Percentiles rank a stretch among this genome's conserved stretches.
Evolutionary conservation across 2,329 filamentous ascomycete species (phyloP).

Genomic region (Exophiala sp.): DNA sequence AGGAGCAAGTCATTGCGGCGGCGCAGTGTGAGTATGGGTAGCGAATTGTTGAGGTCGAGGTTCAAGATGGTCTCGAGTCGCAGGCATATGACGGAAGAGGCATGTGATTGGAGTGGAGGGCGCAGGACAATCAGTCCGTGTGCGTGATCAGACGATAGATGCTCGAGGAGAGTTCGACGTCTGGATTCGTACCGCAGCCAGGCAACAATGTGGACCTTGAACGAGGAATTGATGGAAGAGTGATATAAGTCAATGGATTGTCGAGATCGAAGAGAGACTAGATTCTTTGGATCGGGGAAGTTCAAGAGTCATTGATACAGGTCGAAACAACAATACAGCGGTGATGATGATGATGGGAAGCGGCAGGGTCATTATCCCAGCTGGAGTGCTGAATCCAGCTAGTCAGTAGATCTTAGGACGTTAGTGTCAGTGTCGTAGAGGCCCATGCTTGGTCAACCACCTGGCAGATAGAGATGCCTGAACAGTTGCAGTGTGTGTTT

Average conservation of each 20-base stretch:
- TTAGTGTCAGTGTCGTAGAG: no score
- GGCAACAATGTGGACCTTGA: background rate
- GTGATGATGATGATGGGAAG: background rate
- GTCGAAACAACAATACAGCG: background rate
- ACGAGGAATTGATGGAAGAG: slow-evolving; percentile 6
- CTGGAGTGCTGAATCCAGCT: no score
- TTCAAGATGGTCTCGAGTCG: slow-evolving; percentile 18
- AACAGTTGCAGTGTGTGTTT: no score
- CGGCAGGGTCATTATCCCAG: background rate
- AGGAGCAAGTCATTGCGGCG: slow-evolving; percentile 22
- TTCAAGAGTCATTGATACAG: background rate
- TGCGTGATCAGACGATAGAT: slow-evolving; percentile 1
- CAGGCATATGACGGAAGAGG: slow-evolving; percentile 27
- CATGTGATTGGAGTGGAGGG: slow-evolving; percentile 21
- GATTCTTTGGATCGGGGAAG: no score
- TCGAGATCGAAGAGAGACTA: background rate
- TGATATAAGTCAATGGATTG: background rate
- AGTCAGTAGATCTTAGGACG: background rate
- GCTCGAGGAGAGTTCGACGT: background rate
- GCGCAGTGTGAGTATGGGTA: slow-evolving; percentile 10
- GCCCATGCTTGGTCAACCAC: no score
- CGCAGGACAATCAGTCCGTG: slow-evolving; percentile 1
- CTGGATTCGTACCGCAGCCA: background rate
- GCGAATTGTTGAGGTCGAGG: slow-evolving; percentile 17
- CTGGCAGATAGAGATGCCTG: no score